Conservation (phyloP, 2,329 filamentous ascomycete genomes). For the Neurospora sp. region DNA sequence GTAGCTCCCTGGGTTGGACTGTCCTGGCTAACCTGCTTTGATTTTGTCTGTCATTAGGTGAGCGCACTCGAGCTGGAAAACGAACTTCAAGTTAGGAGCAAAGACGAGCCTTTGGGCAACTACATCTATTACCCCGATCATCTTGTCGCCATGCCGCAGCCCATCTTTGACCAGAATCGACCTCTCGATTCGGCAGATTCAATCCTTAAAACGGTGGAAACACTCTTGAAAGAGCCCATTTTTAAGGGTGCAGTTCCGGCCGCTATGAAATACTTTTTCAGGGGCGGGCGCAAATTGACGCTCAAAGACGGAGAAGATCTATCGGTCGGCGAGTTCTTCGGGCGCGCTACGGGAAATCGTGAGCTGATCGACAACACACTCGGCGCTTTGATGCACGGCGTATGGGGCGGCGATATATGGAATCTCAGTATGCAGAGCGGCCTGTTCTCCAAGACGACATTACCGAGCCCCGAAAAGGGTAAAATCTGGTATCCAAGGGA, state of each 20-base stretch:
- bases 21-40: constrained; percentile 36
- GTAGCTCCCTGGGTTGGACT: not conserved
- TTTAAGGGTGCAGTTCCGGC: constrained; percentile 32
- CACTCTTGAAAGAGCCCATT: constrained; percentile 41
- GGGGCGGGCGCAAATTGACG: constrained; percentile 13
- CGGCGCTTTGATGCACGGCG: constrained; percentile 73
- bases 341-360: constrained; percentile 24
- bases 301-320: constrained; percentile 43
- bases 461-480: not conserved
- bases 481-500: not conserved
- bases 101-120: constrained; percentile 43
- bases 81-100: constrained; percentile 40
- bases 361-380: constrained; percentile 58
- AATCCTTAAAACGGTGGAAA: constrained; percentile 22
- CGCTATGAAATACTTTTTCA: not conserved
- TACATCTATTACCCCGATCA: constrained; percentile 86
- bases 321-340: constrained; percentile 59
- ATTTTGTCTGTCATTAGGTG: constrained; percentile 7
- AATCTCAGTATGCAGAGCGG: constrained; percentile 64
- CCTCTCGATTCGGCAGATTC: constrained; percentile 20
- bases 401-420: constrained; percentile 84
- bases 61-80: constrained; percentile 35
- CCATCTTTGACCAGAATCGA: not conserved
- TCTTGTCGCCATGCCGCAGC: constrained; percentile 47
- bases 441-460: constrained; percentile 27